Evolutionary conservation across 139 green algal species (phyloP).

Genomic region (Micractinium sp.): DNA sequence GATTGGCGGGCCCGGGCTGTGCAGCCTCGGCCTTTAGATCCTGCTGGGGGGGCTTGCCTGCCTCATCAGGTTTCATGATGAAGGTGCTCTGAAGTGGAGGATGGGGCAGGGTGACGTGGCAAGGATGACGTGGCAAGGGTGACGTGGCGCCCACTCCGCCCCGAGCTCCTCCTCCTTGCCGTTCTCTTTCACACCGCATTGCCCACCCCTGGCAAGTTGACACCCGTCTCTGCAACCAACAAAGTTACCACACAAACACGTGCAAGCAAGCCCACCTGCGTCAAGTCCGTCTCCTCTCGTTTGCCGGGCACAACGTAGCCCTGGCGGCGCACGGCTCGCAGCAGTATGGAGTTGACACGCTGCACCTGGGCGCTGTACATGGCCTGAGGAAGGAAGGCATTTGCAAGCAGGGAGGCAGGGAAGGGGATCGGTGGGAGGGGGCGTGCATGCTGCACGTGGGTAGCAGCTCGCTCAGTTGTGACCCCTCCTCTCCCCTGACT

Average conservation of each 20-base stretch:
- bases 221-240: no score
- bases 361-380: conserved; percentile 86
- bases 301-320: conserved; percentile 61
- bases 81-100: conserved; percentile 66
- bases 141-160: no score
- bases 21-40: no score
- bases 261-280: neutral
- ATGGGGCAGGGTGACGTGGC: no score
- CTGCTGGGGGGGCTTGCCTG: conserved; percentile 15
- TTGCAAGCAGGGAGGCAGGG: no score
- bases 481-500: no score
- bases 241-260: neutral
- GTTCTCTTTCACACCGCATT: no score
- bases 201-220: no score
- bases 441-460: neutral
- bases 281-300: conserved; percentile 53
- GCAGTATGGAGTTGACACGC: conserved; percentile 72
- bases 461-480: no score
- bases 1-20: no score
- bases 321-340: conserved; percentile 62
- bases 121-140: no score
- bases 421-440: neutral
- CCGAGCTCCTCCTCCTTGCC: no score
- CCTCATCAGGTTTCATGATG: conserved; percentile 82
- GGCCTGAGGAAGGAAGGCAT: conserved; percentile 47